Evolutionary conservation across 257 asterid species (phyloP).

Genomic region (Primulina eburnea): DNA sequence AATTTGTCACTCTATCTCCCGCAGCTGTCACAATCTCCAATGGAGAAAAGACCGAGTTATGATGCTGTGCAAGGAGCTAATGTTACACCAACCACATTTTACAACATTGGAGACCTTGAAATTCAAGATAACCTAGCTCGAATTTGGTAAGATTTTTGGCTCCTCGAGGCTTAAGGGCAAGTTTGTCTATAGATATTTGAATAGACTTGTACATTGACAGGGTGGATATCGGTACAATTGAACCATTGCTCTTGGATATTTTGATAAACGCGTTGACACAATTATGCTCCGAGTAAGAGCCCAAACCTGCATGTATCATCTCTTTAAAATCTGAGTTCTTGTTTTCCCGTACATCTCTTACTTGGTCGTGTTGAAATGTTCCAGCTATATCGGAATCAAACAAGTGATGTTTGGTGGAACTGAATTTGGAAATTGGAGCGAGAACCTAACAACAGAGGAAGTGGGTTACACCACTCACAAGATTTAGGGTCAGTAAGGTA

Average conservation of each 20-base stretch:
- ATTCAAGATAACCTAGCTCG: constrained; percentile 90
- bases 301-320: constrained; percentile 4
- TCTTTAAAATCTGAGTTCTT: neutral
- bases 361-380: constrained; percentile 22
- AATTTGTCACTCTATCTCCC: constrained; percentile 21
- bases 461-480: constrained; percentile 71
- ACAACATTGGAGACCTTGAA: constrained; percentile 94
- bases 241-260: constrained; percentile 78
- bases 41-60: constrained; percentile 76
- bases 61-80: constrained; percentile 89
- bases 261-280: constrained; percentile 86
- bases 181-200: constrained; percentile 19
- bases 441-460: constrained; percentile 71
- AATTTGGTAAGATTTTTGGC: constrained; percentile 51
- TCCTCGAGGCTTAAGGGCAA: neutral
- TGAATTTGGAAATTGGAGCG: constrained; percentile 77
- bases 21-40: constrained; percentile 73
- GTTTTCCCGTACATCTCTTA: neutral
- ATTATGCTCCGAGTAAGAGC: constrained; percentile 79
- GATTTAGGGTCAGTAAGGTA: constrained; percentile 44
- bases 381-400: constrained; percentile 82
- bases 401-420: constrained; percentile 90
- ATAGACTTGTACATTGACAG: constrained; percentile 39
- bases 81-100: constrained; percentile 74
- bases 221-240: constrained; percentile 87